A percentile compares a stretch with the other conserved stretches of the same genome.
Evolutionary conservation across 2,329 filamentous ascomycete genomes (phyloP).

Genomic region (Aspergillus fumigatus): DNA sequence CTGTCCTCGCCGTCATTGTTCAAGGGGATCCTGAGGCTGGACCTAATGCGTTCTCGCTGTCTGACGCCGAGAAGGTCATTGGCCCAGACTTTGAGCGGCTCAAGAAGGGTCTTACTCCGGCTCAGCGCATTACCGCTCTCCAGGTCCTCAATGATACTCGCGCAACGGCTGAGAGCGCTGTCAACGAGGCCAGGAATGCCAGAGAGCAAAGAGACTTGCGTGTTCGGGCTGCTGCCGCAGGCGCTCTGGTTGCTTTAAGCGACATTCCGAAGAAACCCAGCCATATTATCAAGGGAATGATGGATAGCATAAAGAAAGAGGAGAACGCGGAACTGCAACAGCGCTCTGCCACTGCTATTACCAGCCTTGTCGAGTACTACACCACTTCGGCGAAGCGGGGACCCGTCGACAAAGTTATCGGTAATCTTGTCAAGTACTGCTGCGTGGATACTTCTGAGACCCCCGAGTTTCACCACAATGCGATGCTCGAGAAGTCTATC

Average conservation of each 20-base stretch:
- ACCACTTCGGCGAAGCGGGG: slow-evolving; percentile 73
- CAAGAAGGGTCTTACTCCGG: slow-evolving; percentile 82
- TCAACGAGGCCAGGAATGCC: slow-evolving; percentile 71
- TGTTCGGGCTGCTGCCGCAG: slow-evolving; percentile 79
- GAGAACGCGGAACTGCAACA: slow-evolving; percentile 85
- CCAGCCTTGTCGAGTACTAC: slow-evolving; percentile 79
- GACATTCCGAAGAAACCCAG: slow-evolving; percentile 90
- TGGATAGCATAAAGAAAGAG: slow-evolving; percentile 96
- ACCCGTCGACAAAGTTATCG: slow-evolving; percentile 91
- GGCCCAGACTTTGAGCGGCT: slow-evolving; percentile 80
- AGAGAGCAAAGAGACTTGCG: slow-evolving; percentile 82
- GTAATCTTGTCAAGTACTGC: slow-evolving; percentile 94
- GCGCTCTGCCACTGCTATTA: slow-evolving; percentile 80
- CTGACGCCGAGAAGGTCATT: slow-evolving; percentile 82
- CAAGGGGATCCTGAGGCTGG: slow-evolving; percentile 91
- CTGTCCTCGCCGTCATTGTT: slow-evolving; percentile 80
- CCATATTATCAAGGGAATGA: slow-evolving; percentile 88
- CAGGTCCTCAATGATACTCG: slow-evolving; percentile 76
- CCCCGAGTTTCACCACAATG: slow-evolving; percentile 86
- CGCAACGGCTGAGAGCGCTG: slow-evolving; percentile 63
- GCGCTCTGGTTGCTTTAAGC: slow-evolving; percentile 81
- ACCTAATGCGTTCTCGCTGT: slow-evolving; percentile 83
- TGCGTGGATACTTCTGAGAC: slow-evolving; percentile 98
- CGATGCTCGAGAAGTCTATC: slow-evolving; percentile 71
- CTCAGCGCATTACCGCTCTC: slow-evolving; percentile 77